A percentile compares a stretch with the other conserved stretches of the same genome.
Evolutionary conservation across 352 stramenopile species (phyloP).

Genomic region (Phytophthora colocasiae): DNA sequence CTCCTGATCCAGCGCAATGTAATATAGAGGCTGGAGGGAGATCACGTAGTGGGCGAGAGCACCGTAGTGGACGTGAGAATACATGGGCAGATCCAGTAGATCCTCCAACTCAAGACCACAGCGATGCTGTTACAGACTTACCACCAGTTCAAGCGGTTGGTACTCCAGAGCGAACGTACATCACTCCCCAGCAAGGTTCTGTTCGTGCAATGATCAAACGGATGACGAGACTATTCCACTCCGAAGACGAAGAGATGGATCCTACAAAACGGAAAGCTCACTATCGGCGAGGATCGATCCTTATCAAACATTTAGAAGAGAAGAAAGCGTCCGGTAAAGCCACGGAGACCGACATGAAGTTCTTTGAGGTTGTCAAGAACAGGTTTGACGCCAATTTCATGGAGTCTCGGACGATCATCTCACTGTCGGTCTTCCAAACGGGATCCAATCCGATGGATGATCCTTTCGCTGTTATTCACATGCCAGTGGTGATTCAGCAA

Average conservation of each 20-base stretch:
- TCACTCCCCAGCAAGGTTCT: slow-evolving; percentile 28
- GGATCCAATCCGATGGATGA: slow-evolving; percentile 76
- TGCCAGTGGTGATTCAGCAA: slow-evolving; percentile 76
- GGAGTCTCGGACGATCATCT: slow-evolving; percentile 79
- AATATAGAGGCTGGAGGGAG: slow-evolving; percentile 15
- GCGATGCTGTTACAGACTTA: slow-evolving; percentile 1
- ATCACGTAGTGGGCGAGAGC: slow-evolving; percentile 3
- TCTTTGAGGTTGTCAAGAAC: slow-evolving; percentile 80
- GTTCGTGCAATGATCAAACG: slow-evolving; percentile 41
- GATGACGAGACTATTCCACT: slow-evolving; percentile 51
- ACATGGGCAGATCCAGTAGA: slow-evolving; percentile 26
- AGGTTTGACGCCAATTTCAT: slow-evolving; percentile 78
- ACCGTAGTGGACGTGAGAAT: slow-evolving; percentile 10
- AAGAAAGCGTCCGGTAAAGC: slow-evolving; percentile 67
- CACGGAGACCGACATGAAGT: slow-evolving; percentile 82
- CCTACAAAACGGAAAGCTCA: slow-evolving; percentile 49
- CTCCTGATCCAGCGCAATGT: slow-evolving; percentile 20
- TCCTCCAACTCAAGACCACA: not conserved
- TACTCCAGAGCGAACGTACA: slow-evolving; percentile 7
- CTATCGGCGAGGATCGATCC: slow-evolving; percentile 74
- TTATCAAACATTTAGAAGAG: slow-evolving; percentile 74
- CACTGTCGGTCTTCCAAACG: slow-evolving; percentile 79
- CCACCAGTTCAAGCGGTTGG: slow-evolving; percentile 17
- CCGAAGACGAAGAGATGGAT: slow-evolving; percentile 52
- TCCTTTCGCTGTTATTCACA: slow-evolving; percentile 75